phyloP scores from a whole-genome alignment of 257 asterid genomes.

The Nicotiana benthamiana region DNA sequence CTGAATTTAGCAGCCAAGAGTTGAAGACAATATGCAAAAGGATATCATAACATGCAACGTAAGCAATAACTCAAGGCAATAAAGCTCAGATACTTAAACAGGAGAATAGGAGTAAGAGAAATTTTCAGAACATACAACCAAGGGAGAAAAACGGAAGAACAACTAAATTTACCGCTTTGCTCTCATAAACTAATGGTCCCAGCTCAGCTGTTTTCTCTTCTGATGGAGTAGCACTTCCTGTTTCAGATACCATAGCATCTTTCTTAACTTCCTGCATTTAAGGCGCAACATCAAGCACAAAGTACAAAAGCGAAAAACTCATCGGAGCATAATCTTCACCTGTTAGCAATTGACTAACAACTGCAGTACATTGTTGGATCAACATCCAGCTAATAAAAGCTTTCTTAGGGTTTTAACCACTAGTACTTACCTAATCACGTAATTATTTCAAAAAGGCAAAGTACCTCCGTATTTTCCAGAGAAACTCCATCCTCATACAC shows the following conservation, averaged over 20 bases:
- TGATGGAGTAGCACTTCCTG: conserved; percentile 27
- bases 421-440: neutral
- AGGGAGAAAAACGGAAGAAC: neutral
- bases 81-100: neutral
- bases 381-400: neutral
- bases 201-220: conserved; percentile 58
- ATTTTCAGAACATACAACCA: neutral
- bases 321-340: neutral
- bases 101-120: neutral
- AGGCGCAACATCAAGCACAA: conserved; percentile 5
- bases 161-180: conserved; percentile 56
- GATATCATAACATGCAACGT: neutral
- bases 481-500: conserved; percentile 28
- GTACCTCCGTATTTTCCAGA: conserved; percentile 46
- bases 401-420: neutral
- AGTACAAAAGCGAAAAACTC: neutral
- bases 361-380: neutral
- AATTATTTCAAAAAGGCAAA: conserved; percentile 10
- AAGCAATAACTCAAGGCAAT: neutral
- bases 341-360: neutral
- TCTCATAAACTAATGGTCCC: conserved; percentile 56
- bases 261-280: conserved; percentile 45
- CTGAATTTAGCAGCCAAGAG: conserved; percentile 27
- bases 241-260: conserved; percentile 32
- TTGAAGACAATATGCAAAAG: conserved; percentile 1